Evolutionary conservation across 2,329 filamentous ascomycete genomes (phyloP), one percentile per base, ranked within the genome.

Genomic region (Rugonectria rugulosa): DNA sequence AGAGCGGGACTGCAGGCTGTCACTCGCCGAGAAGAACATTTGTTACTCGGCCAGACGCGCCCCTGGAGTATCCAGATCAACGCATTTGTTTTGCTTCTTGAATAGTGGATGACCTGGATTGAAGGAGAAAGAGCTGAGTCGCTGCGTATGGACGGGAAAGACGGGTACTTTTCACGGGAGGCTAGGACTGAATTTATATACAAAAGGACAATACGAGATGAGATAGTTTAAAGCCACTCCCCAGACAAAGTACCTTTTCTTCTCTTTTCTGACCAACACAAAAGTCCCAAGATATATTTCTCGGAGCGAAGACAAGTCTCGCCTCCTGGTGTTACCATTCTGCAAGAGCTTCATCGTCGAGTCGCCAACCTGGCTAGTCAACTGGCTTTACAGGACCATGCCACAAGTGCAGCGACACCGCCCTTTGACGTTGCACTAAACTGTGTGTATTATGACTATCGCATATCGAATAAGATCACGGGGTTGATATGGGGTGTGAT

Each of bases 401-500:
- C n/a, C n/a, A n/a, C n/a, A n/a, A n/a, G n/a, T n/a, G n/a, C n/a
- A n/a, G 32, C 14, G 15, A 36, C 32, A 36, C 32, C n/a, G 32
- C 32, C 11, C 32, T 15, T 36, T 15, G n/a, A 15, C n/a, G 32
- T 36, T 36, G 15, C 32, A 36, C 19, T 15, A 9, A n/a, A n/a
- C n/a, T n/a, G 32, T 6, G 5, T 5, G 15, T 36, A 21, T 27
- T 20, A 20, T 42, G 23, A 36, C 24, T 20, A 21, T n/a, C 17
- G 31, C 31, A 27, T 38, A 31, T 31, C 37, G 38, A 41, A 49
- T 41, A 31, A 24, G 27, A 48, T 31, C 34, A 38, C 3, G n/a
- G 23, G 37, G 19, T 24, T 31, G 31, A 23, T 21, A 47, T 29
- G 44, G 20, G 26, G 52, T 47, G 51, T 27, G 31, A 31, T 43